Base-by-base conservation (phyloP, 192 early-diverging fungal genomes). In the Entomortierella beljakovae region DNA sequence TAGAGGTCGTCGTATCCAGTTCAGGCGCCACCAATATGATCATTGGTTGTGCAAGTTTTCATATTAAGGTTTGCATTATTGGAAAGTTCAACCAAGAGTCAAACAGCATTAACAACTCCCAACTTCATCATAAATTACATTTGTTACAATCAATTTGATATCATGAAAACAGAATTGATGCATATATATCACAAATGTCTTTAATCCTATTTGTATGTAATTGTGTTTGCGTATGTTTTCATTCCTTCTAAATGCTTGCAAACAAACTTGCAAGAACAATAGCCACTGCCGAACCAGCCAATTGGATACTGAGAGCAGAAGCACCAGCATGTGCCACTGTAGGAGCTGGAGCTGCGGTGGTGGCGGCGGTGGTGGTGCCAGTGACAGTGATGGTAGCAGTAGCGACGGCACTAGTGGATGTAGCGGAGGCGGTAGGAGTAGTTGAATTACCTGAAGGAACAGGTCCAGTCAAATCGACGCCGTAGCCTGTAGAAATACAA, bases 401-500 rank as follows among this genome's bases (percentile, higher is more conserved):
- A 35, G 50, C 8, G 5, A 22, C 37, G 13, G 26, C 10, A 28
- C 48, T 1, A 3, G 71, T 60, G 28, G 64, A 26, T 8, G 48
- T 52, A 20, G 25, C 32, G 9, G 32, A 13, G n/a, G 65, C 46
- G 9, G 51, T 15, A 32, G 65, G 46, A 26, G 52, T 53, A 0
- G 48, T 16, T 28, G 31, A 46, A 22, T 63, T 46, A n/a, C 46
- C 31, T 0, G 31, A 6, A 2, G 71, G 55, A 5, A 63, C 23
- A n/a, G 58, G 28, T 42, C 59, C 35, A 10, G 50, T 35, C 15
- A 26, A 13, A 18, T 66, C 43, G 3, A 76, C 37, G 28, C 62
- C 62, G 53, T 76, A 76, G 31, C 28, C 34, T 25, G 18, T 52
- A 5, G 29, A n/a, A 28, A 76, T 32, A 29, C 73, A 76, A 18